Percentiles rank a stretch among this genome's conserved stretches.
Evolutionary conservation across 2,329 filamentous ascomycete species (phyloP).

Genomic region (Grosmannia clavigera): DNA sequence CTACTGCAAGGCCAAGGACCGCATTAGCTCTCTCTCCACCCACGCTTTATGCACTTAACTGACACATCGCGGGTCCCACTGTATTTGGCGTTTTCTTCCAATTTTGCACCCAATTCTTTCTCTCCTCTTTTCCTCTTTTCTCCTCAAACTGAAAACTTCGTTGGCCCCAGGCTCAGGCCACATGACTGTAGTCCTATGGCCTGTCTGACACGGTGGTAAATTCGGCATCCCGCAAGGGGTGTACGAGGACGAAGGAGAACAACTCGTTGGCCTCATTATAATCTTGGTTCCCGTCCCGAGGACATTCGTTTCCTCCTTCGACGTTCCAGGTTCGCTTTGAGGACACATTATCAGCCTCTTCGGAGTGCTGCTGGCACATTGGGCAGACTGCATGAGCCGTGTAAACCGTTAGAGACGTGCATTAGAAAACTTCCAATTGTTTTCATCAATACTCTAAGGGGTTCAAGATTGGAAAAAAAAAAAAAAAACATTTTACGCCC

Average conservation of each 20-base stretch:
- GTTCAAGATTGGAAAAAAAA: background rate
- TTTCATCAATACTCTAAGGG: background rate
- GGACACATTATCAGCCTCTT: background rate
- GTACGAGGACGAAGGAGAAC: slow-evolving; percentile 1
- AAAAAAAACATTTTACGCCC: background rate
- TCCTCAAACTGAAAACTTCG: slow-evolving; percentile 36
- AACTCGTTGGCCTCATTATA: slow-evolving; percentile 39
- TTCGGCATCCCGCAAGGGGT: background rate
- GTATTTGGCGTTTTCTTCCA: background rate
- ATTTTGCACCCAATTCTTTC: background rate
- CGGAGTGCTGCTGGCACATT: no score
- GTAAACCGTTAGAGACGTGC: background rate
- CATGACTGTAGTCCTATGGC: background rate
- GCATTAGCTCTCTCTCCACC: no score
- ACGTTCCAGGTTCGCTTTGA: slow-evolving; percentile 49
- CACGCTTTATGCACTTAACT: no score
- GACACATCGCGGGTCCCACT: no score
- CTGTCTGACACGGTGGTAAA: background rate
- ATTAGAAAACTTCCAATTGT: background rate
- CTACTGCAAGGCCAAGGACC: no score
- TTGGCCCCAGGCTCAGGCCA: slow-evolving; percentile 10
- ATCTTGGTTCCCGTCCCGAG: slow-evolving; percentile 30
- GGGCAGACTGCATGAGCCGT: background rate
- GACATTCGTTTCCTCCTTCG: slow-evolving; percentile 15
- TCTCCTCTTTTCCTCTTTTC: slow-evolving; percentile 22